Base-by-base conservation (phyloP, 2,329 filamentous ascomycete species). In the Xylaria sp. region DNA sequence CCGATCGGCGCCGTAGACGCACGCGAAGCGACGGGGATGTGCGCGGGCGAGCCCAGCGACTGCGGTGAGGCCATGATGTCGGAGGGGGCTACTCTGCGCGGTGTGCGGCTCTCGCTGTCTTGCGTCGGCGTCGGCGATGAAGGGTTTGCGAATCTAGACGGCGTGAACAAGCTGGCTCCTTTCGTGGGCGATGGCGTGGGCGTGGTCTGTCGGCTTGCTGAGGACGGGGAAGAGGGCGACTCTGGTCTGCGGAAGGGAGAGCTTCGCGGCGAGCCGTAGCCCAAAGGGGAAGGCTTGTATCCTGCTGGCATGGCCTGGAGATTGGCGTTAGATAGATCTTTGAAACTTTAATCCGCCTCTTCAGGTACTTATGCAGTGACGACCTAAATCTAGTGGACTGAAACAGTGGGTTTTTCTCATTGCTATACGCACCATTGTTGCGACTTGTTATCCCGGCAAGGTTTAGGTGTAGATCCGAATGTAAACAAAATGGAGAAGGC, bases 281-380 rank as follows among this genome's bases (percentile, higher is more conserved):
- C 90, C 67, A 92, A 81, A 61, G 89, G 89, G 27, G 90, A 92
- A 15, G 90, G 89, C 78, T 92, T 92, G 79, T 90, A 92, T 64
- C 86, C 81, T 56, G 83, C 77, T 64, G 81, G 84, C 77, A 83
- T 85, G 77, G 83, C 85, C 88, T 86, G 53, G 56, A 69, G n/a
- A 59, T 55, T 44, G 31, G 39, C 4, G 31, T 62, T 42, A 58
- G 59, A 36, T 50, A n/a, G n/a, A n/a, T 25, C 42, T 25, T 57
- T 31, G 5, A 39, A 57, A 51, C 36, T 45, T 44, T 38, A 44
- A 65, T 36, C 53, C 27, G 27, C 13, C 42, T 59, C 47, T n/a
- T 3, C 47, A 42, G 22, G 17, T 31, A 50, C n/a, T n/a, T 20
- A 4, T 5, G 44, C 39, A 67, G 51, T 45, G 62, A 31, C 33